These are phyloP conservation scores for Alnus glutinosa DNA, from an alignment of 306 rosid genomes.

Conservation along the genomic window DNA sequence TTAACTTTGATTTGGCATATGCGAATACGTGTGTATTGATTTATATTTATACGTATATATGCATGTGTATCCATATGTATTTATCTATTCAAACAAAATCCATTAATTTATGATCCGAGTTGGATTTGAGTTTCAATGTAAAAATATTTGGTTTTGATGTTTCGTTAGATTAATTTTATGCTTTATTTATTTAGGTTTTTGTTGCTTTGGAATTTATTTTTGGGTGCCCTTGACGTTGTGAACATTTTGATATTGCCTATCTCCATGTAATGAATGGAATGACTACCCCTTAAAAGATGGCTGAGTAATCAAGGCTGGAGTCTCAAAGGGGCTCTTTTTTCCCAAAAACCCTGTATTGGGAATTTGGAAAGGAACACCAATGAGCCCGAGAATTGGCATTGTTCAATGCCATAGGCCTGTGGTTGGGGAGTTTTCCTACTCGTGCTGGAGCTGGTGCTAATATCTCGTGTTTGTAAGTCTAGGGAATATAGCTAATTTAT, in stretches of 20 bases:
- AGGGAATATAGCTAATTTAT: neutral
- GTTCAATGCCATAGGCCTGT: conserved; percentile 77
- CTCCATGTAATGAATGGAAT: conserved; percentile 33
- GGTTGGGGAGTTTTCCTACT: conserved; percentile 65
- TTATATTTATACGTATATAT: too few species aligned
- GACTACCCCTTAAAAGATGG: conserved; percentile 36
- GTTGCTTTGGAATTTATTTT: neutral
- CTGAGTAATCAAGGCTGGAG: conserved; percentile 81
- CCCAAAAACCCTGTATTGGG: conserved; percentile 32
- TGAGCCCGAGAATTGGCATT: conserved; percentile 91
- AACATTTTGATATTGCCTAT: conserved; percentile 11
- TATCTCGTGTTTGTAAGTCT: conserved; percentile 10
- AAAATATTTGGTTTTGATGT: neutral
- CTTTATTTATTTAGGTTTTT: neutral
- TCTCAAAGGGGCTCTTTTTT: conserved; percentile 62
- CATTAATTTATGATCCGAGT: neutral
- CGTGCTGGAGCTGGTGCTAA: conserved; percentile 19
- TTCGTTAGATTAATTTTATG: neutral
- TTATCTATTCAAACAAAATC: too few species aligned
- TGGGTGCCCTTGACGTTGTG: neutral
- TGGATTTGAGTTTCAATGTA: neutral
- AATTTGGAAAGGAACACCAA: conserved; percentile 62
- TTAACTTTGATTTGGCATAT: neutral
- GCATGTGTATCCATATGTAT: too few species aligned
- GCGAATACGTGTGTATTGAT: too few species aligned